Base-by-base conservation (phyloP, 345 rosid genomes). In the Bretschneidera sinensis region DNA sequence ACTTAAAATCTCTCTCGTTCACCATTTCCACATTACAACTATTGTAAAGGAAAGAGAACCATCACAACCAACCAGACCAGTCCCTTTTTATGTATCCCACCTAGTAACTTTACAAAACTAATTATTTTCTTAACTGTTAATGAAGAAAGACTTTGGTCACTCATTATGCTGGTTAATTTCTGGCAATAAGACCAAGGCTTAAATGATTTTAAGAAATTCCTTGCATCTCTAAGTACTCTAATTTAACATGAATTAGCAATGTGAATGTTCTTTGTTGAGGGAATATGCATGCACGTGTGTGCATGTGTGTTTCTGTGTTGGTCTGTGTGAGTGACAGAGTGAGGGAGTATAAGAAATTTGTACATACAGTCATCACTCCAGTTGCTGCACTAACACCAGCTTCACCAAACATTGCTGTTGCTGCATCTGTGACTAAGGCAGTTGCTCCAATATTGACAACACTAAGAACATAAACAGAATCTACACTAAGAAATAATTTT, bases 351-450 rank as follows among this genome's bases (percentile, higher is more conserved):
- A 49, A 39, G 52, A 71, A 53, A 48, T 11, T 51, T 48, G 71
- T 62, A 78, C 96, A 18, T 81, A 94, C 99, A 35, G 95, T 94
- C 99, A 94, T 94, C 63, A 94, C 79, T 75, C 97, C 97, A 66
- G 99, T 94, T 69, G 99, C 99, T 19, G 97, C 99, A 78, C 81
- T 91, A 76, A 94, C 91, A 75, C 99, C 99, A 70, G 99, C 99
- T 83, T 90, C 99, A 62, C 99, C 99, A 85, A 90, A 94, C 69
- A 94, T 82, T 60, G 97, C 82, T 34, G 99, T 94, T 65, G 99
- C 99, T 48, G 99, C 97, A 43, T 94, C 96, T 6, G 99, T 94
- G 71, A 91, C 99, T 60, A 94, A 76, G 63, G 97, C 99, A 74
- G 99, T 94, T 65, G 99, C 97, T 78, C 92, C 99, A 74, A 94